These are phyloP conservation scores for Magnolia kwangsiensis DNA, from an alignment of 164 flowering plant species.

Conservation along the genomic window DNA sequence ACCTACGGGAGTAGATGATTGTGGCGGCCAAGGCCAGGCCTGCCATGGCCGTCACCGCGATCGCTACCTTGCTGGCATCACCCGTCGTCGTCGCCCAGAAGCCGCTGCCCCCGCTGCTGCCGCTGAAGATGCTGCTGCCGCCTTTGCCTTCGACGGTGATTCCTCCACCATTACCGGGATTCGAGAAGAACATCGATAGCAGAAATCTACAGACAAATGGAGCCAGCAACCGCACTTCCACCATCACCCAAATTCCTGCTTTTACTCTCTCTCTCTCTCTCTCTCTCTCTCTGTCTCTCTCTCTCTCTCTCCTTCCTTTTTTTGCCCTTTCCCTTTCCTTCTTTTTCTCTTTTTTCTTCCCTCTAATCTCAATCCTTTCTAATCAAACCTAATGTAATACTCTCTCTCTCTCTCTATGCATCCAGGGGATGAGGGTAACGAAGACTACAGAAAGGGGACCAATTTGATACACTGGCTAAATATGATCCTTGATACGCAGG, in stretches of 20 bases:
- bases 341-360: too few relatives aligned
- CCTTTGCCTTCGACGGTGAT: not conserved
- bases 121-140: conserved; percentile 18
- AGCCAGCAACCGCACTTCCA: conserved; percentile 11
- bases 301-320: not conserved
- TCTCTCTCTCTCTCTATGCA: too few relatives aligned
- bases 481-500: too few relatives aligned
- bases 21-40: conserved; percentile 66
- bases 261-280: not conserved
- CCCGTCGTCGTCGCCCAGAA: conserved; percentile 18
- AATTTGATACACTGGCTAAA: too few relatives aligned
- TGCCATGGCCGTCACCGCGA: conserved; percentile 69
- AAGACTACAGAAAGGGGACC: too few relatives aligned
- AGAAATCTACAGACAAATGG: not conserved
- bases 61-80: conserved; percentile 27
- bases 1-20: conserved; percentile 55
- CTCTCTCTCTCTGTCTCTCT: not conserved
- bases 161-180: conserved; percentile 18
- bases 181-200: conserved; percentile 4
- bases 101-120: conserved; percentile 21
- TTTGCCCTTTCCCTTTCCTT: not conserved
- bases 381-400: too few relatives aligned
- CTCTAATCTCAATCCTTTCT: too few relatives aligned
- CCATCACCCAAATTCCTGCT: not conserved
- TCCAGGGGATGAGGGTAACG: too few relatives aligned